Evolutionary conservation across 495 filamentous ascomycete species (phyloP).

Genomic region (Polyplosphaeria fusca): DNA sequence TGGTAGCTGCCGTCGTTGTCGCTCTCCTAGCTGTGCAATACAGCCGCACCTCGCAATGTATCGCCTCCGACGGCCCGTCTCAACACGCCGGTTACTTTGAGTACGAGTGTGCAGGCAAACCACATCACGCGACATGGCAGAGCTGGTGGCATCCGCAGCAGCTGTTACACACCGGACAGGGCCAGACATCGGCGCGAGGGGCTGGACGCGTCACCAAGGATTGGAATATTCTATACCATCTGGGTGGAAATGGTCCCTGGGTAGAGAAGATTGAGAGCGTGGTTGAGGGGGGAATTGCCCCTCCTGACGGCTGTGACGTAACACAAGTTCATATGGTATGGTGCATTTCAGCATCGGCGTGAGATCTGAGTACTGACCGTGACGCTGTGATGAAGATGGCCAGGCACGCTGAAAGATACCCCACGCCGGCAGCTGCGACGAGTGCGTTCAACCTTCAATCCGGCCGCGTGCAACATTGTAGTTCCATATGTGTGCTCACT

Average conservation of each 20-base stretch:
- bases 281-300: conserved; percentile 43
- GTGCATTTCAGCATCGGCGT: neutral
- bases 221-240: conserved; percentile 58
- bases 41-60: neutral
- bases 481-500: no score
- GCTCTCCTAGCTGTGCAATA: conserved; percentile 3
- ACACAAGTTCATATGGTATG: conserved; percentile 60
- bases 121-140: conserved; percentile 30
- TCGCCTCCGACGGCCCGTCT: neutral
- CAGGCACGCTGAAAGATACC: conserved; percentile 58
- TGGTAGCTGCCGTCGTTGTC: neutral
- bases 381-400: conserved; percentile 47
- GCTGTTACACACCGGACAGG: neutral
- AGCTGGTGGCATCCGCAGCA: conserved; percentile 36
- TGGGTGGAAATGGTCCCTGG: conserved; percentile 61
- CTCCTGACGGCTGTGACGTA: conserved; percentile 50
- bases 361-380: conserved; percentile 12
- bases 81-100: conserved; percentile 14
- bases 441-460: conserved; percentile 46
- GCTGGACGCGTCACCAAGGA: conserved; percentile 17
- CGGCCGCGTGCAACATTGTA: no score
- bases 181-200: neutral
- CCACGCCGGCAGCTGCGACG: conserved; percentile 50
- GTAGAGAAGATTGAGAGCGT: conserved; percentile 50
- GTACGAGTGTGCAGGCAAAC: conserved; percentile 24